Percentiles rank a stretch among this genome's conserved stretches.
Conservation (phyloP, 805 yeast species). For the Hanseniaspora meyeri region DNA sequence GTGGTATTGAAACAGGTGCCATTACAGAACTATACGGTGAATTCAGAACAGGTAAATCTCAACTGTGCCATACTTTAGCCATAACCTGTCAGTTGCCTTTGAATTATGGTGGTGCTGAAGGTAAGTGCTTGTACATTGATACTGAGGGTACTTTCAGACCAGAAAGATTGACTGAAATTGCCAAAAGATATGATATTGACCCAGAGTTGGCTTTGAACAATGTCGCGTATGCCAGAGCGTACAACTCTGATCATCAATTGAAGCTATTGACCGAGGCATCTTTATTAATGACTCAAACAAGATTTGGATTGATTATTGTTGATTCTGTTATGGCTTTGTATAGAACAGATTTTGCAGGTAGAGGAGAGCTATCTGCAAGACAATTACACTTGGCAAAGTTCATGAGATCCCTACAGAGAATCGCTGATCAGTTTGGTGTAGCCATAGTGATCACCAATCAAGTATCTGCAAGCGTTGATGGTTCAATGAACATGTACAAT, state of each 20-base stretch:
- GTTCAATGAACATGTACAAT: conserved; percentile 51
- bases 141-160: conserved; percentile 97
- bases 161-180: conserved; percentile 74
- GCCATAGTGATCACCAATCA: conserved; percentile 94
- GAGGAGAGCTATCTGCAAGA: conserved; percentile 91
- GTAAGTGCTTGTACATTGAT: conserved; percentile 88
- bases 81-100: conserved; percentile 93
- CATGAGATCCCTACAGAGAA: conserved; percentile 78
- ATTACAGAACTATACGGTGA: conserved; percentile 95
- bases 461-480: conserved; percentile 96
- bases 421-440: conserved; percentile 95
- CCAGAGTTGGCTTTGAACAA: conserved; percentile 92
- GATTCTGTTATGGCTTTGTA: conserved; percentile 95
- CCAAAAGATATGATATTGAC: conserved; percentile 79
- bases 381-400: conserved; percentile 89
- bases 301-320: conserved; percentile 82
- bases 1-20: conserved; percentile 95
- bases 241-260: conserved; percentile 91
- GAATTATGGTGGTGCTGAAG: conserved; percentile 98
- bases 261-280: conserved; percentile 82
- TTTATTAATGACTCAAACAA: conserved; percentile 87
- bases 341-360: conserved; percentile 86
- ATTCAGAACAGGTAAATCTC: conserved; percentile 95
- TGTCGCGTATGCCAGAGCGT: conserved; percentile 94
- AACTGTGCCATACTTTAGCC: conserved; percentile 89